Evolutionary conservation across 192 early-diverging fungal species (phyloP).

Genomic region (Cetraspora pellucida): DNA sequence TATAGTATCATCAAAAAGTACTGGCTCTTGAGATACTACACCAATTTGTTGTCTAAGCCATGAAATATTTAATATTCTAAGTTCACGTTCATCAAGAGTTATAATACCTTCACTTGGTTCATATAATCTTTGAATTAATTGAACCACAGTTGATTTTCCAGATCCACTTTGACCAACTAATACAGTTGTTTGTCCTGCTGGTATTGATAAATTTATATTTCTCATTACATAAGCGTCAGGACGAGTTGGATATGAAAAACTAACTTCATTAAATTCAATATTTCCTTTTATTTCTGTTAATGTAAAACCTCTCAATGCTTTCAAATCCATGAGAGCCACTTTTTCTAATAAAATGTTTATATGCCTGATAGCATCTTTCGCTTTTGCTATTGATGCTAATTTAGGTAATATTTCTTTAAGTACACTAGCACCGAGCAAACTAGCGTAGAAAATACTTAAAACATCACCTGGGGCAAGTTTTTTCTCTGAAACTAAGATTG

Average conservation of each 20-base stretch:
- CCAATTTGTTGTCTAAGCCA: conserved; percentile 90
- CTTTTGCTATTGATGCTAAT: background rate
- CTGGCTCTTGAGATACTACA: conserved; percentile 90
- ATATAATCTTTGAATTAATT: conserved; percentile 30
- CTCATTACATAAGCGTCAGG: conserved; percentile 21
- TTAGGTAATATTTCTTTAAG: conserved; percentile 5
- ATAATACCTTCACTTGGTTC: conserved; percentile 54
- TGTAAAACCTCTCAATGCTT: conserved; percentile 30
- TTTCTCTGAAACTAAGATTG: conserved; percentile 7
- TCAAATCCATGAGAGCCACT: conserved; percentile 25
- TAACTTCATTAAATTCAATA: conserved; percentile 28
- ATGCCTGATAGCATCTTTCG: conserved; percentile 8
- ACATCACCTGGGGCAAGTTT: conserved; percentile 18
- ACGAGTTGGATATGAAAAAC: conserved; percentile 32
- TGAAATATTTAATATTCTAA: conserved; percentile 77
- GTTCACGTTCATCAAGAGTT: conserved; percentile 73
- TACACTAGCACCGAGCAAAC: background rate
- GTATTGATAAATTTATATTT: conserved; percentile 25
- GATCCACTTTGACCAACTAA: conserved; percentile 33
- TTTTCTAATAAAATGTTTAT: conserved; percentile 30
- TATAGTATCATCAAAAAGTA: conserved; percentile 82
- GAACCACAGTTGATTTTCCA: conserved; percentile 24
- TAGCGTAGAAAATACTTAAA: conserved; percentile 19
- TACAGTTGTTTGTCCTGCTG: conserved; percentile 26
- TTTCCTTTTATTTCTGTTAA: conserved; percentile 19